Percentiles rank a stretch among this genome's conserved stretches.
Evolutionary conservation across 164 flowering plant genomes (phyloP).

Genomic region (Magnolia officinalis): DNA sequence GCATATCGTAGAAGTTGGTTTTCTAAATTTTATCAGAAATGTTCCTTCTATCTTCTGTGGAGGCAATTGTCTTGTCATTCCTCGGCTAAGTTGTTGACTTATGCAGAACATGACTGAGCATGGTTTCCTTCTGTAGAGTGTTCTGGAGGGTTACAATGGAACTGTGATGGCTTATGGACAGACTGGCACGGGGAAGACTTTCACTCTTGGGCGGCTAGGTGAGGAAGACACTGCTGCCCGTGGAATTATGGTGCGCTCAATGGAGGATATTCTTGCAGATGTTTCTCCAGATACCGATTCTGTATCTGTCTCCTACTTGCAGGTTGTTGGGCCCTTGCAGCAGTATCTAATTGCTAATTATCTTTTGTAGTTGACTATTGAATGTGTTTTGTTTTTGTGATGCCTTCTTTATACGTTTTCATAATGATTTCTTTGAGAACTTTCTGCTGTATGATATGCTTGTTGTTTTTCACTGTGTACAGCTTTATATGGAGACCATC

Average conservation of each 20-base stretch:
- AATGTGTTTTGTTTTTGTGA: neutral
- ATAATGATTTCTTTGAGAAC: neutral
- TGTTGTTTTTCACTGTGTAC: constrained; percentile 16
- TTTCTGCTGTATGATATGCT: neutral
- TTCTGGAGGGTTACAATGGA: constrained; percentile 94
- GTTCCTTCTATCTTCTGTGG: neutral
- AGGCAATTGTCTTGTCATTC: neutral
- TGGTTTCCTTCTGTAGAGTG: constrained; percentile 58
- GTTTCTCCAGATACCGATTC: constrained; percentile 74
- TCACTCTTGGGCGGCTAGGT: constrained; percentile 93
- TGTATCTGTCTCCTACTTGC: constrained; percentile 78
- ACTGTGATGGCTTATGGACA: constrained; percentile 99
- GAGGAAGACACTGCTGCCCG: constrained; percentile 89
- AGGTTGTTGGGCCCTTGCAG: constrained; percentile 46
- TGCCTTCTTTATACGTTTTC: neutral
- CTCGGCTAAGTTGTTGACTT: neutral
- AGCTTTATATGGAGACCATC: constrained; percentile 98
- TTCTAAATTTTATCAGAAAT: no score
- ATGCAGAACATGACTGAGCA: neutral
- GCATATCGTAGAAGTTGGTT: neutral
- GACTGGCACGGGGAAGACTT: constrained; percentile 97
- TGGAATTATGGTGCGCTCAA: constrained; percentile 95
- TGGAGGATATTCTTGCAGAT: constrained; percentile 86
- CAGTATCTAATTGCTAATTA: neutral
- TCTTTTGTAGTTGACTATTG: neutral